Evolutionary conservation across 768 basidiomycete species (phyloP).

Genomic region (Tephrocybe rancida): DNA sequence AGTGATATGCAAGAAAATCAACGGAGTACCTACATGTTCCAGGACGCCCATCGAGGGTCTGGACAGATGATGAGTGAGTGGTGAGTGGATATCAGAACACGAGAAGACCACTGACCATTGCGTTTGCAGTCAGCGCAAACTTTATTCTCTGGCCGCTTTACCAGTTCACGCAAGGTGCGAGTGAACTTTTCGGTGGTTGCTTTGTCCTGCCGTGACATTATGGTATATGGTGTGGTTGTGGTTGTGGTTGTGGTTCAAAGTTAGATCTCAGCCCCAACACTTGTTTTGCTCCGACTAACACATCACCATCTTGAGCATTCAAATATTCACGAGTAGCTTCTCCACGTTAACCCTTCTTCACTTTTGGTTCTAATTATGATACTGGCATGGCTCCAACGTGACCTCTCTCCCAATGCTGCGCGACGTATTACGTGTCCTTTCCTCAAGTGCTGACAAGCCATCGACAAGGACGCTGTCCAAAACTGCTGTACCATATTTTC

Average conservation of each 20-base stretch:
- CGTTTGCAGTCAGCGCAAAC: conserved; percentile 96
- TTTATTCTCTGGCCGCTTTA: conserved; percentile 92
- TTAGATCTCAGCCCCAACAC: not conserved
- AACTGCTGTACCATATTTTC: no score
- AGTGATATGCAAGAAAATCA: not conserved
- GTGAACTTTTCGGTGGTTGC: conserved; percentile 82
- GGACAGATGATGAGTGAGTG: conserved; percentile 4
- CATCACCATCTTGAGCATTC: not conserved
- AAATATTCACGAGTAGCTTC: no score
- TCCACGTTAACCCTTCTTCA: no score
- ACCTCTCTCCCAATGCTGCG: no score
- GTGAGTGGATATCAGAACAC: conserved; percentile 3
- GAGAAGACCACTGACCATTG: conserved; percentile 64
- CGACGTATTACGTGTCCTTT: no score
- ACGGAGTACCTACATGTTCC: conserved; percentile 75
- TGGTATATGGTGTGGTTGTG: conserved; percentile 10
- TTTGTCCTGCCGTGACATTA: conserved; percentile 72
- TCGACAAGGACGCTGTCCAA: no score
- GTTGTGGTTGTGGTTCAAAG: conserved; percentile 1
- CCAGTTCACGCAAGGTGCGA: conserved; percentile 78
- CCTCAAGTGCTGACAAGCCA: no score
- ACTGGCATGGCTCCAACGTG: no score
- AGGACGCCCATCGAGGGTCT: conserved; percentile 99
- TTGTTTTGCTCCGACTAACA: no score
- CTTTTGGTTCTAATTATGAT: no score